These are phyloP conservation scores for Raphidocelis subcapitata DNA, from an alignment of 139 green algal species.

Conservation along the genomic window DNA sequence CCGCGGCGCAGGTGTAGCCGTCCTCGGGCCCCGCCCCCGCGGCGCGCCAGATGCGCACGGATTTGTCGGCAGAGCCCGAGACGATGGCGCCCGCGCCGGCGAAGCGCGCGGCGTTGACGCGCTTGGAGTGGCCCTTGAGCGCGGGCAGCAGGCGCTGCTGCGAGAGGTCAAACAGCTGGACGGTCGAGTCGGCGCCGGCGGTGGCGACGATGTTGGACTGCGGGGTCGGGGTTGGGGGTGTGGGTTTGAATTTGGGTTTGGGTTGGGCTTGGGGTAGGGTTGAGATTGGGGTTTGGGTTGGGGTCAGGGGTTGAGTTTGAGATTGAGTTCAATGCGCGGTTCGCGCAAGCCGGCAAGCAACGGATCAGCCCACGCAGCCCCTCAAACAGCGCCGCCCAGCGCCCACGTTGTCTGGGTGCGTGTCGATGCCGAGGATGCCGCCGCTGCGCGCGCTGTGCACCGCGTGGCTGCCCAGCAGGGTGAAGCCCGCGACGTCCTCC, in stretches of 20 bases:
- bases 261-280: no score
- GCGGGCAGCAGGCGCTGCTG: slow-evolving; percentile 32
- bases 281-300: no score
- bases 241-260: no score
- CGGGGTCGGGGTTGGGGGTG: no score
- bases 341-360: no score
- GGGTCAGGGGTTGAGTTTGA: no score
- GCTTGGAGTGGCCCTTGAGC: slow-evolving; percentile 74
- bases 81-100: slow-evolving; percentile 54
- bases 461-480: slow-evolving; percentile 61
- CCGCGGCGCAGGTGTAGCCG: slow-evolving; percentile 16
- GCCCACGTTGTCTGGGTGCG: slow-evolving; percentile 54
- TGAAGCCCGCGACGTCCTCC: slow-evolving; percentile 64
- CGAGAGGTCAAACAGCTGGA: slow-evolving; percentile 73
- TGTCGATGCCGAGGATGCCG: slow-evolving; percentile 78
- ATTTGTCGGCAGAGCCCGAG: slow-evolving; percentile 79
- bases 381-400: neutral
- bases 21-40: slow-evolving; percentile 26
- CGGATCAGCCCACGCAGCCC: no score
- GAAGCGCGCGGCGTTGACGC: slow-evolving; percentile 53
- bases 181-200: slow-evolving; percentile 67
- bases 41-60: slow-evolving; percentile 70
- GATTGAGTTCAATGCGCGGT: no score
- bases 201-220: slow-evolving; percentile 54
- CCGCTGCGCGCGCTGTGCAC: slow-evolving; percentile 87